phyloP scores from a whole-genome alignment of 2,329 filamentous ascomycete species.

The Exophiala calicioides region DNA sequence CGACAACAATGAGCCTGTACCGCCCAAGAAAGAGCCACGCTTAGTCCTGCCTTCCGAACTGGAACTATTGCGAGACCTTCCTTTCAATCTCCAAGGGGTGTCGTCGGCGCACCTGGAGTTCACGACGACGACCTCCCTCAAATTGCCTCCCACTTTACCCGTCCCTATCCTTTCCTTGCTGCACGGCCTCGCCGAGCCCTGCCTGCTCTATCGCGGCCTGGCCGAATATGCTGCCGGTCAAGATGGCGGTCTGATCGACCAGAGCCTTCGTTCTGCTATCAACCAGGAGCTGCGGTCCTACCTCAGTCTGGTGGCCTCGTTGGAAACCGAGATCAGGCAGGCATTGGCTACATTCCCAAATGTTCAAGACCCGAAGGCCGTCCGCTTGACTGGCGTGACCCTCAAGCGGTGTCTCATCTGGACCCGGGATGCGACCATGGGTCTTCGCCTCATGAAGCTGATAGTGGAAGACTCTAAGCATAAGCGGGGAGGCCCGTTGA shows the following conservation, averaged over 20 bases:
- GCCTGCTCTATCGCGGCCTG: constrained; percentile 81
- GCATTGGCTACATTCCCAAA: constrained; percentile 71
- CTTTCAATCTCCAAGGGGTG: constrained; percentile 89
- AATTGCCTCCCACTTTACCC: constrained; percentile 76
- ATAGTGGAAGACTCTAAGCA: constrained; percentile 86
- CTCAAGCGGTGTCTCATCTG: constrained; percentile 94
- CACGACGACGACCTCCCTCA: constrained; percentile 66
- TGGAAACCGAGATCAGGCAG: constrained; percentile 87
- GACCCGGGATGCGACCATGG: constrained; percentile 97
- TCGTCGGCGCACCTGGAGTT: constrained; percentile 85
- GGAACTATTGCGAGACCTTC: constrained; percentile 73
- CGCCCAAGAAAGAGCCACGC: constrained; percentile 11
- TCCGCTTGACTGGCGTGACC: constrained; percentile 86
- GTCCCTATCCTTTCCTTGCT: constrained; percentile 82
- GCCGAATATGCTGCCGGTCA: constrained; percentile 78
- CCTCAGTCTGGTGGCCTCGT: constrained; percentile 81
- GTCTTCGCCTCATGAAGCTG: constrained; percentile 84
- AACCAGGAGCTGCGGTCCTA: constrained; percentile 84
- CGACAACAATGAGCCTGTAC: constrained; percentile 1
- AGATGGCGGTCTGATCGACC: constrained; percentile 81
- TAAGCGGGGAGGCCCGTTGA: constrained; percentile 85
- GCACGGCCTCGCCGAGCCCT: constrained; percentile 88
- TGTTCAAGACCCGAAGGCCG: constrained; percentile 64
- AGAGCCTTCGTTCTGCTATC: constrained; percentile 87
- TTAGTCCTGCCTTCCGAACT: constrained; percentile 59